Evolutionary conservation across 768 basidiomycete species (phyloP).

Genomic region (Floccularia luteovirens): DNA sequence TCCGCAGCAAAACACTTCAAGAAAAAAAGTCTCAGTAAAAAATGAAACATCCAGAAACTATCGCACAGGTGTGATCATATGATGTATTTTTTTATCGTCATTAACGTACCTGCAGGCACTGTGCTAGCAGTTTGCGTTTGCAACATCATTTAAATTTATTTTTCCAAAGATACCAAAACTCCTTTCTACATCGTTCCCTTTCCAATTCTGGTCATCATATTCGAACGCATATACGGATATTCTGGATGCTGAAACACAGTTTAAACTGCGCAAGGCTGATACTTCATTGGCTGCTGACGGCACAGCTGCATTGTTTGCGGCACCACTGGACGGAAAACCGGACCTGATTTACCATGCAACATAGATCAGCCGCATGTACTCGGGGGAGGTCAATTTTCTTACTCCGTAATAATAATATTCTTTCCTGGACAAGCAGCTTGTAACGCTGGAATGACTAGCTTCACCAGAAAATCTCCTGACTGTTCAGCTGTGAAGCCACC

Average conservation of each 20-base stretch:
- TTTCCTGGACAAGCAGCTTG: slow-evolving; percentile 27
- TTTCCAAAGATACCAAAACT: slow-evolving; percentile 32
- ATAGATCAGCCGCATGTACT: not conserved
- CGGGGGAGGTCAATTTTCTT: slow-evolving; percentile 2
- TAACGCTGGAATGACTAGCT: slow-evolving; percentile 30
- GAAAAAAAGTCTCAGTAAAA: too few relatives aligned
- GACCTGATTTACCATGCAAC: slow-evolving; percentile 13
- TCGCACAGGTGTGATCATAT: too few relatives aligned
- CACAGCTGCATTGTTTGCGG: slow-evolving; percentile 17
- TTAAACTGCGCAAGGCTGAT: slow-evolving; percentile 22
- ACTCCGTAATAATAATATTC: slow-evolving; percentile 29
- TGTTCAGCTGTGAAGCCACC: slow-evolving; percentile 19
- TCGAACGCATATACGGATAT: slow-evolving; percentile 29
- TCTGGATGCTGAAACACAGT: slow-evolving; percentile 24
- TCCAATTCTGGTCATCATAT: slow-evolving; percentile 30
- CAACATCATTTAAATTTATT: slow-evolving; percentile 16
- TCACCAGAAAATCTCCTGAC: slow-evolving; percentile 28
- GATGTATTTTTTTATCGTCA: too few relatives aligned
- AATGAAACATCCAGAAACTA: too few relatives aligned
- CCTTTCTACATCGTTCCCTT: slow-evolving; percentile 25
- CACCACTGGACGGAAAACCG: slow-evolving; percentile 33
- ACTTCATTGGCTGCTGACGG: slow-evolving; percentile 22
- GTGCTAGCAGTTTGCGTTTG: too few relatives aligned
- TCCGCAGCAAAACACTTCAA: too few relatives aligned
- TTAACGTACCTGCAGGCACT: too few relatives aligned